These are phyloP conservation scores for Sordariomycetes sp. DNA, from an alignment of 2,329 filamentous ascomycete species.

Conservation along the genomic window DNA sequence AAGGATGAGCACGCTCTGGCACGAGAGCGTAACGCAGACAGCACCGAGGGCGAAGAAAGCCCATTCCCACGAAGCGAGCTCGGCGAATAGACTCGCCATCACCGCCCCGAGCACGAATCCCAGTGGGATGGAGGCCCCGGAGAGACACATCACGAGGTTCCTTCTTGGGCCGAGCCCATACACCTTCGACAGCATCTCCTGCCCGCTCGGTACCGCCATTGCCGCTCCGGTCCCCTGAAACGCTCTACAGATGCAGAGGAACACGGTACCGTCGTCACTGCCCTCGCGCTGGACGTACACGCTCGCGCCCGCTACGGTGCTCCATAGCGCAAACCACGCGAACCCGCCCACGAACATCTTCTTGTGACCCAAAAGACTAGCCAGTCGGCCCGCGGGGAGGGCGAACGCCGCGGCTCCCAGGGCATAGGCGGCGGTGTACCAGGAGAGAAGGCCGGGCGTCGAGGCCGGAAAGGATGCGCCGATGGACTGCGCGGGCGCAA, in stretches of 20 bases:
- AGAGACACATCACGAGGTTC: conserved; percentile 46
- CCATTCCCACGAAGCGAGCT: conserved; percentile 35
- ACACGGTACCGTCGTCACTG: conserved; percentile 28
- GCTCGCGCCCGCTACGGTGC: conserved; percentile 31
- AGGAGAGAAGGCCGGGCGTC: conserved; percentile 34
- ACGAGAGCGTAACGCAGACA: conserved; percentile 17
- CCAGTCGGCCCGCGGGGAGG: conserved; percentile 43
- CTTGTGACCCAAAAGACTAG: conserved; percentile 48
- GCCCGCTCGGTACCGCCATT: conserved; percentile 50
- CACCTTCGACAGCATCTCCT: conserved; percentile 48
- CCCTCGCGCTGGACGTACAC: conserved; percentile 18
- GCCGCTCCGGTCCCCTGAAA: conserved; percentile 53
- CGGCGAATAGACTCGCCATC: conserved; percentile 27
- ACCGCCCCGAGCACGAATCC: conserved; percentile 31
- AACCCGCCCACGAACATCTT: conserved; percentile 41
- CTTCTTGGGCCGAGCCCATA: conserved; percentile 48
- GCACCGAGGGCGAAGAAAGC: conserved; percentile 29
- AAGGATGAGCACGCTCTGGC: conserved; percentile 20
- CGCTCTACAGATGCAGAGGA: conserved; percentile 28
- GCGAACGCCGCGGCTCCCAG: conserved; percentile 47
- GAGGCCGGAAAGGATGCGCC: conserved; percentile 25
- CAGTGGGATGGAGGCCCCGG: conserved; percentile 33
- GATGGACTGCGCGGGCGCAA: conserved; percentile 7
- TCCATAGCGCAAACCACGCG: conserved; percentile 43
- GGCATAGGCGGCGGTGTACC: conserved; percentile 47